These are phyloP conservation scores for Litsea cubeba DNA, from an alignment of 164 flowering plant genomes.

Conservation along the genomic window DNA sequence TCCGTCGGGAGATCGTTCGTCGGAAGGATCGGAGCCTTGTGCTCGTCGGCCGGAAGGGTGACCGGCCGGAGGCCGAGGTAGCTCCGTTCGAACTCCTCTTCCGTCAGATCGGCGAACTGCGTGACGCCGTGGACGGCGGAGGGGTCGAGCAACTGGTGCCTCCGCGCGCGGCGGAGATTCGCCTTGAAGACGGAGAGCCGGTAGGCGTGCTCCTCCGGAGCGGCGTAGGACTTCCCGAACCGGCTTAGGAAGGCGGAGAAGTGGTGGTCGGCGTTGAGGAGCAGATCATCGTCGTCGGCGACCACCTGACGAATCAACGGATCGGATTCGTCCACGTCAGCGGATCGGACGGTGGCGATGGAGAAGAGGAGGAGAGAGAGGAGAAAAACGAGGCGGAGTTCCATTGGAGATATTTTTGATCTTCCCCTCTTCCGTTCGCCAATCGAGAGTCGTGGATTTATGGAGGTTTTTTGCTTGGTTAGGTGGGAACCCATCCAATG, in stretches of 20 bases:
- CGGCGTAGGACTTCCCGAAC: slow-evolving; percentile 56
- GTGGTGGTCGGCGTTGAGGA: slow-evolving; percentile 58
- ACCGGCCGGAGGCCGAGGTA: slow-evolving; percentile 52
- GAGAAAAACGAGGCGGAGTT: neutral
- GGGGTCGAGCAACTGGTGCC: slow-evolving; percentile 78
- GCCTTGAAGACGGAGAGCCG: slow-evolving; percentile 70
- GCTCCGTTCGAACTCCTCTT: slow-evolving; percentile 55
- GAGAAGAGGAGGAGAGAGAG: slow-evolving; percentile 3
- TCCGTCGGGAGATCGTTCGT: slow-evolving; percentile 70
- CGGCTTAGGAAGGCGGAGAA: slow-evolving; percentile 53
- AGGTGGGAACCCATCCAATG: too few species aligned
- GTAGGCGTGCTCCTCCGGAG: slow-evolving; percentile 71
- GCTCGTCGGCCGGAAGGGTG: slow-evolving; percentile 49
- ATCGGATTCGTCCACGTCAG: slow-evolving; percentile 11
- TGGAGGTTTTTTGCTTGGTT: too few species aligned
- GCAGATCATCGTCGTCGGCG: slow-evolving; percentile 24
- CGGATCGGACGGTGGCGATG: neutral
- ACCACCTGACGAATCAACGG: slow-evolving; percentile 31
- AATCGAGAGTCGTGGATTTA: too few species aligned
- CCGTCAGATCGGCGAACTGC: slow-evolving; percentile 83
- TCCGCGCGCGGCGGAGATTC: slow-evolving; percentile 66
- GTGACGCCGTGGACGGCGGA: slow-evolving; percentile 85
- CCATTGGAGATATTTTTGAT: too few species aligned
- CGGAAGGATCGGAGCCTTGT: slow-evolving; percentile 78
- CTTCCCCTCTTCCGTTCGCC: too few species aligned